A percentile compares a stretch with the other conserved stretches of the same genome.
phyloP scores from a whole-genome alignment of 75 land plant species.

The Picea glauca region DNA sequence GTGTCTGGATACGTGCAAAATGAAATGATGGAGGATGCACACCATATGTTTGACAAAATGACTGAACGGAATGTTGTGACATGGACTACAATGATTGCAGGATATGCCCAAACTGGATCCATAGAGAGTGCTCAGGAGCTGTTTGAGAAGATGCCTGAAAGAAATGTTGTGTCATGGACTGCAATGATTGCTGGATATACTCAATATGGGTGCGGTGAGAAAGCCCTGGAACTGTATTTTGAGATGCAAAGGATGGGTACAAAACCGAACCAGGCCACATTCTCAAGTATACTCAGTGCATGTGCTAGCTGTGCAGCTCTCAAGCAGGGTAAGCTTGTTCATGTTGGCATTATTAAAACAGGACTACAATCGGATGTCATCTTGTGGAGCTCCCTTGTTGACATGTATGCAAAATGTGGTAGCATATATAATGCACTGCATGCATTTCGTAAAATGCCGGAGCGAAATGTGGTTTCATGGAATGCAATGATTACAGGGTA shows the following conservation, averaged over 20 bases:
- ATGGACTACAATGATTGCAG: neutral
- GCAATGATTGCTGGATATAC: slow-evolving; percentile 36
- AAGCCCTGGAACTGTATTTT: slow-evolving; percentile 33
- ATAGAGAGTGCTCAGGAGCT: neutral
- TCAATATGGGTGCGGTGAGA: slow-evolving; percentile 20
- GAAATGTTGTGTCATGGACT: neutral
- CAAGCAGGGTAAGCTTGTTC: slow-evolving; percentile 21
- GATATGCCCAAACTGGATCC: neutral
- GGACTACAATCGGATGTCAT: neutral
- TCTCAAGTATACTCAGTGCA: slow-evolving; percentile 40
- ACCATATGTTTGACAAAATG: slow-evolving; percentile 27
- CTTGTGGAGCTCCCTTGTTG: slow-evolving; percentile 28
- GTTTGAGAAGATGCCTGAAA: neutral
- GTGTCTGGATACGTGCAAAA: slow-evolving; percentile 40
- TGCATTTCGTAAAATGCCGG: slow-evolving; percentile 25
- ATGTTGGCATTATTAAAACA: neutral
- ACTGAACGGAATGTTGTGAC: slow-evolving; percentile 19
- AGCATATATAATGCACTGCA: slow-evolving; percentile 27
- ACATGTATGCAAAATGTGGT: slow-evolving; percentile 26
- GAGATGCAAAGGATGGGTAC: slow-evolving; percentile 39
- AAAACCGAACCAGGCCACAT: slow-evolving; percentile 48
- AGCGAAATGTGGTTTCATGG: slow-evolving; percentile 33
- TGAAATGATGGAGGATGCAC: slow-evolving; percentile 27
- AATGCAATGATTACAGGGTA: slow-evolving; percentile 57
- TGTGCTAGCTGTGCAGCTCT: slow-evolving; percentile 43